Evolutionary conservation across 352 stramenopile species (phyloP).

Genomic region (Globisporangium iwayamae): DNA sequence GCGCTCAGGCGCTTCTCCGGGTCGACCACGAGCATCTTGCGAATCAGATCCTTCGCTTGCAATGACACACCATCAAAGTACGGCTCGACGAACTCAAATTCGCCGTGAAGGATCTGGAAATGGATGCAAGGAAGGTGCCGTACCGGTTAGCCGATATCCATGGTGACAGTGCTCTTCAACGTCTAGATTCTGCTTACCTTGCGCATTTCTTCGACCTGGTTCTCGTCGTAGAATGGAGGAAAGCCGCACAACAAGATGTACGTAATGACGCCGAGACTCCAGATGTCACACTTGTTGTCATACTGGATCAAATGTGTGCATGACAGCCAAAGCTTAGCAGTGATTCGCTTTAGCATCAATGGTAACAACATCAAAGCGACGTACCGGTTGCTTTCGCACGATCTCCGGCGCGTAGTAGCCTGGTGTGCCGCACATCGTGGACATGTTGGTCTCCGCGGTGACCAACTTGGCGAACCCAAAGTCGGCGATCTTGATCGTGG

Average conservation of each 20-base stretch:
- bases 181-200: constrained; percentile 31
- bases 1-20: constrained; percentile 73
- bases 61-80: constrained; percentile 90
- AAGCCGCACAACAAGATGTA: constrained; percentile 96
- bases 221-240: constrained; percentile 96
- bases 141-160: not conserved
- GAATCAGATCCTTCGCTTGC: constrained; percentile 92
- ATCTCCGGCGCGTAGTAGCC: constrained; percentile 97
- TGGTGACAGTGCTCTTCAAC: not conserved
- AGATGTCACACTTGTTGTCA: constrained; percentile 95
- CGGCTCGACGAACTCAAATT: constrained; percentile 90
- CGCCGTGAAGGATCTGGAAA: constrained; percentile 63
- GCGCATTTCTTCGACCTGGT: constrained; percentile 80
- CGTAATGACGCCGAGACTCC: constrained; percentile 88
- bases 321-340: not conserved
- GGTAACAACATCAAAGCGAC: not conserved
- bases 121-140: not conserved
- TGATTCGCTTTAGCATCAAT: not conserved
- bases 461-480: constrained; percentile 88
- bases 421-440: constrained; percentile 90
- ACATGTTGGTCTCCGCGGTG: constrained; percentile 79
- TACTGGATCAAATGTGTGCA: constrained; percentile 50
- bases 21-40: constrained; percentile 91
- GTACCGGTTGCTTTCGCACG: constrained; percentile 87
- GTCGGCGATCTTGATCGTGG: constrained; percentile 93